A percentile compares a stretch with the other conserved stretches of the same genome.
These are phyloP conservation scores for Colletotrichum sojae DNA, from an alignment of 2,329 filamentous ascomycete genomes.

Conservation along the genomic window DNA sequence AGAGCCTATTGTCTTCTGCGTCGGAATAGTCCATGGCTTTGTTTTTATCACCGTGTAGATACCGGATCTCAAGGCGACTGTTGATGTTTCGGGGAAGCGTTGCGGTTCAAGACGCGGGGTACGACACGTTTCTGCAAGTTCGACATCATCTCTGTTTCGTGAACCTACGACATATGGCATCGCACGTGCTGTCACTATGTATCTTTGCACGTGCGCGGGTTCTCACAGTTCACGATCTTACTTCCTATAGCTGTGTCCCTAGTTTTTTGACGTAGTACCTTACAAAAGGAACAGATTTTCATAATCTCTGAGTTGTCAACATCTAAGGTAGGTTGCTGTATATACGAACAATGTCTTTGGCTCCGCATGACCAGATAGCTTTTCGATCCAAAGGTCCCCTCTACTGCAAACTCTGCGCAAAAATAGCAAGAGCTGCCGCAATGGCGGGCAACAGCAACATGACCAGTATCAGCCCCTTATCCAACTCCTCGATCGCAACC, in stretches of 20 bases:
- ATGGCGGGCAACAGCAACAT: constrained; percentile 25
- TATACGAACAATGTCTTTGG: too few relatives aligned
- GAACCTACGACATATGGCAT: neutral
- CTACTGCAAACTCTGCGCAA: constrained; percentile 5
- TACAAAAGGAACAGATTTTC: too few relatives aligned
- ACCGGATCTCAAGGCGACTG: neutral
- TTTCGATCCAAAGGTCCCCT: too few relatives aligned
- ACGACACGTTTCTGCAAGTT: neutral
- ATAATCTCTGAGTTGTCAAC: too few relatives aligned
- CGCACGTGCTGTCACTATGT: neutral
- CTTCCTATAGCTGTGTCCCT: neutral
- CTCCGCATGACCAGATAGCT: too few relatives aligned
- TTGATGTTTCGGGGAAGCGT: neutral
- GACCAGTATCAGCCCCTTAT: constrained; percentile 5
- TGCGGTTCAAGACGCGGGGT: neutral
- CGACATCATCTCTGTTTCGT: neutral
- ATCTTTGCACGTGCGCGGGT: neutral
- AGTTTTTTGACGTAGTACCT: too few relatives aligned
- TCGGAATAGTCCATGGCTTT: constrained; percentile 17
- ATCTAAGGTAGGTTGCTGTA: too few relatives aligned
- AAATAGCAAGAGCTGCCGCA: constrained; percentile 3
- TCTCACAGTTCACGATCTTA: neutral
- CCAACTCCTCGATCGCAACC: constrained; percentile 33
- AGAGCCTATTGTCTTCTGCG: constrained; percentile 1
- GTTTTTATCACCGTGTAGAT: neutral